phyloP scores from a whole-genome alignment of 139 green algal genomes.

The Eudorina sp. region DNA sequence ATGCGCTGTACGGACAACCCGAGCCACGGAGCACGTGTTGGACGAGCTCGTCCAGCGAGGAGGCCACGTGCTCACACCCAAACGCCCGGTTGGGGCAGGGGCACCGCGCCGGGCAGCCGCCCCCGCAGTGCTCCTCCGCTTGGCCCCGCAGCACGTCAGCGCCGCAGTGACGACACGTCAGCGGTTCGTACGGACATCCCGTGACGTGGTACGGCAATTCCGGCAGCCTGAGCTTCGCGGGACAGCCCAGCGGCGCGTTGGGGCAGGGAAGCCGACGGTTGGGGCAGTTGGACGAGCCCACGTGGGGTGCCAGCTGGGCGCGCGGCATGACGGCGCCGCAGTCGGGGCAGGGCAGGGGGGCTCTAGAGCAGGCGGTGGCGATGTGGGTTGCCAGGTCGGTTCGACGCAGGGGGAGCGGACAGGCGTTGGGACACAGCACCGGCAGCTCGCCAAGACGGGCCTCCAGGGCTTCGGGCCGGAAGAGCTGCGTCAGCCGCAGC shows the following conservation, averaged over 20 bases:
- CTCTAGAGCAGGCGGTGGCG: neutral
- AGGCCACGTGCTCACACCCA: conserved; percentile 16
- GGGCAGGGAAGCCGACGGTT: conserved; percentile 11
- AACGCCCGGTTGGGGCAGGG: conserved; percentile 31
- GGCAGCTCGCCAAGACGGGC: neutral
- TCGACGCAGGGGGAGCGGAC: neutral
- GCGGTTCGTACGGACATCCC: neutral
- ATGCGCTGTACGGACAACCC: neutral
- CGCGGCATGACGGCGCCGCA: neutral
- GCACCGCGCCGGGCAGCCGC: neutral
- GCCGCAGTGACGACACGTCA: conserved; percentile 6
- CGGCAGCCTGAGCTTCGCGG: neutral
- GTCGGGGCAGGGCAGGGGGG: neutral
- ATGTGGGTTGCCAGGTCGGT: conserved; percentile 1
- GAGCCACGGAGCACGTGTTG: neutral
- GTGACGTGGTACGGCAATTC: neutral
- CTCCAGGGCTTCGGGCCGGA: neutral
- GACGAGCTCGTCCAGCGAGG: neutral
- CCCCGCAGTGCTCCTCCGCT: conserved; percentile 7
- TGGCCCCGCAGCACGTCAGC: conserved; percentile 1
- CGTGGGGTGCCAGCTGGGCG: neutral
- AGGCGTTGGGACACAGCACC: conserved; percentile 10
- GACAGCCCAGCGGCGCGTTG: conserved; percentile 4
- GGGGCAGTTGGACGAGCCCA: neutral
- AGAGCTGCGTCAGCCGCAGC: conserved; percentile 9